Evolutionary conservation across 805 yeast genomes (phyloP).

Genomic region (Metschnikowia continentalis): DNA sequence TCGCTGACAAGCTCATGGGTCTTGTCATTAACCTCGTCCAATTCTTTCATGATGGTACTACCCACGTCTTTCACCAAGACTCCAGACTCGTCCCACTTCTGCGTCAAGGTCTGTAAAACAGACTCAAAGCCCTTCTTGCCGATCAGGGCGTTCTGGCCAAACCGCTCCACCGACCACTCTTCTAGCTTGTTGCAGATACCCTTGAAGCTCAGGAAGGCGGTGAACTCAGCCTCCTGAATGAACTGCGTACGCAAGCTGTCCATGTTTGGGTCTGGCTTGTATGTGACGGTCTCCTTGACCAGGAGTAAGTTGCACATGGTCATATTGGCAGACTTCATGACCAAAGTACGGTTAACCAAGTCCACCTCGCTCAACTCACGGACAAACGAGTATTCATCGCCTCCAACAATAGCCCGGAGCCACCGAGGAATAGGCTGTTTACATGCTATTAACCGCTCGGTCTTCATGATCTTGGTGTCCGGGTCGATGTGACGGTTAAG

Average conservation of each 20-base stretch:
- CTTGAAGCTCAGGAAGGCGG: conserved; percentile 72
- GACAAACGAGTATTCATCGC: conserved; percentile 68
- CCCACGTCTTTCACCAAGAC: conserved; percentile 33
- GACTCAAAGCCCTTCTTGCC: conserved; percentile 85
- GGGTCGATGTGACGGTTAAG: conserved; percentile 65
- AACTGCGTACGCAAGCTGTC: conserved; percentile 56
- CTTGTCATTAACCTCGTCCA: conserved; percentile 23
- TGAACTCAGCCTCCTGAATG: conserved; percentile 80
- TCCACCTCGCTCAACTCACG: conserved; percentile 89
- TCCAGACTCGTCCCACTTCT: conserved; percentile 41
- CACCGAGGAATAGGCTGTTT: conserved; percentile 82
- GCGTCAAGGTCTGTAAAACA: conserved; percentile 55
- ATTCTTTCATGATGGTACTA: conserved; percentile 23
- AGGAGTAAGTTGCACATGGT: conserved; percentile 72
- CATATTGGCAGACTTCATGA: conserved; percentile 80
- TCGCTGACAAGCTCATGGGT: conserved; percentile 17
- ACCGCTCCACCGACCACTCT: conserved; percentile 88
- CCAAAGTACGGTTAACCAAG: conserved; percentile 54
- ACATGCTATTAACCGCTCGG: conserved; percentile 87
- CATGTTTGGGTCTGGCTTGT: conserved; percentile 60
- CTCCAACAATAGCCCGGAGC: conserved; percentile 71
- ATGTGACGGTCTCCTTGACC: conserved; percentile 85
- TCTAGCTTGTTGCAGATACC: conserved; percentile 78
- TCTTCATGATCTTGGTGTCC: conserved; percentile 48
- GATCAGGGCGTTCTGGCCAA: conserved; percentile 76